A percentile compares a stretch with the other conserved stretches of the same genome.
Evolutionary conservation across 1,284 basidiomycete genomes (phyloP).

Genomic region (Agroathelia rolfsii): DNA sequence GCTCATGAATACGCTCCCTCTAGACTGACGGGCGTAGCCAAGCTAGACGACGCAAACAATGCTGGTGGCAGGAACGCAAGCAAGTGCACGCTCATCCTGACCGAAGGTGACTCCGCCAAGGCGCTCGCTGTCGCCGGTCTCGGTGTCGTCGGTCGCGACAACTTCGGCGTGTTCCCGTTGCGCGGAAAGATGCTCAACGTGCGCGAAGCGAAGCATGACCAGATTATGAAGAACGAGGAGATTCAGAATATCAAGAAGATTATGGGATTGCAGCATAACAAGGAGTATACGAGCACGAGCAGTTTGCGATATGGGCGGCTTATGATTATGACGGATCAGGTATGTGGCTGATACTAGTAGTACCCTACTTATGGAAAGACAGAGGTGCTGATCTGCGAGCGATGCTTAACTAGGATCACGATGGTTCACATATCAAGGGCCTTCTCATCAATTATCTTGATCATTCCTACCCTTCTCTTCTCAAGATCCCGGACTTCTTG

Average conservation of each 20-base stretch:
- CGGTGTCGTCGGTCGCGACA: slow-evolving; percentile 90
- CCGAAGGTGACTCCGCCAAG: slow-evolving; percentile 99
- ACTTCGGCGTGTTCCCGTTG: slow-evolving; percentile 96
- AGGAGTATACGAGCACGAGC: slow-evolving; percentile 68
- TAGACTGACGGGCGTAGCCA: slow-evolving; percentile 84
- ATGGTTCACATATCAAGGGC: slow-evolving; percentile 99
- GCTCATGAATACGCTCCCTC: slow-evolving; percentile 6
- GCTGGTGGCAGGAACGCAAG: slow-evolving; percentile 79
- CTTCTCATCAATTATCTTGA: slow-evolving; percentile 98
- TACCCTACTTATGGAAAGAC: slow-evolving; percentile 3
- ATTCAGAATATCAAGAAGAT: slow-evolving; percentile 98
- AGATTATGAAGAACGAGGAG: slow-evolving; percentile 97
- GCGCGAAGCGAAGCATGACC: slow-evolving; percentile 90
- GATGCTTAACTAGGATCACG: slow-evolving; percentile 79
- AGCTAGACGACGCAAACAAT: slow-evolving; percentile 96
- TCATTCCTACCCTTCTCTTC: slow-evolving; percentile 91
- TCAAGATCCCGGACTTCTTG: slow-evolving; percentile 88
- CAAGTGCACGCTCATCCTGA: slow-evolving; percentile 92
- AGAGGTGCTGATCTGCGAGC: slow-evolving; percentile 12
- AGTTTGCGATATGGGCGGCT: slow-evolving; percentile 88
- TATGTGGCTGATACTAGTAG: slow-evolving; percentile 21
- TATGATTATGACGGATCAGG: slow-evolving; percentile 99
- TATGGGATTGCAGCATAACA: slow-evolving; percentile 90
- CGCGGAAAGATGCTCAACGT: slow-evolving; percentile 97
- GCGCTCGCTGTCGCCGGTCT: slow-evolving; percentile 92